Evolutionary conservation across 2,329 filamentous ascomycete species (phyloP).

Genomic region (Talaromyces islandicus): DNA sequence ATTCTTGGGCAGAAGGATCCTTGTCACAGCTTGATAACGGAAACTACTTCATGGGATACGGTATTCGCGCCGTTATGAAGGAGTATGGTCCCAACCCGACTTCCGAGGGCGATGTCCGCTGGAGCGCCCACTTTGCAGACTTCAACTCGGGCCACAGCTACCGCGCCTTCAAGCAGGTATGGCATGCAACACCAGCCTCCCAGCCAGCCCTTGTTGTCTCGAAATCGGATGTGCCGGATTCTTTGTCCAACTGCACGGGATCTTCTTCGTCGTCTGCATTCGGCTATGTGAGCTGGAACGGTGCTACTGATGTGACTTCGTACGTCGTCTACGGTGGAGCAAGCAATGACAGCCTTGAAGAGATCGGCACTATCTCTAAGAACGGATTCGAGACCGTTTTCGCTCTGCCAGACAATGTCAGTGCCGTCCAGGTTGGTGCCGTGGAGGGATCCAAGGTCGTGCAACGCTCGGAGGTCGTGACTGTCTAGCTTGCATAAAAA

Average conservation of each 20-base stretch:
- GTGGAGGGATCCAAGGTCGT: neutral
- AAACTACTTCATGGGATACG: constrained; percentile 29
- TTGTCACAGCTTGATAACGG: constrained; percentile 17
- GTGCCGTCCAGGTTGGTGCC: neutral
- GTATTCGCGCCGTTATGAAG: constrained; percentile 29
- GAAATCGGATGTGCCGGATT: constrained; percentile 12
- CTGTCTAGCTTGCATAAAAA: neutral
- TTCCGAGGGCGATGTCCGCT: constrained; percentile 20
- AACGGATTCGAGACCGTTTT: constrained; percentile 6
- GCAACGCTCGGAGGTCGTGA: neutral
- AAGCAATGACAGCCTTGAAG: neutral
- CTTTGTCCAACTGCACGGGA: neutral
- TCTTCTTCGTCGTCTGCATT: constrained; percentile 3
- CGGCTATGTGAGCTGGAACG: constrained; percentile 36
- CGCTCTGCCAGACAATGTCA: neutral
- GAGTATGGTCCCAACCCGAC: constrained; percentile 22
- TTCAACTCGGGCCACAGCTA: constrained; percentile 27
- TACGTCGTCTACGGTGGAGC: constrained; percentile 27
- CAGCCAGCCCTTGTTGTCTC: constrained; percentile 18
- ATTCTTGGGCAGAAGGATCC: constrained; percentile 25
- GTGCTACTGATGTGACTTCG: constrained; percentile 30
- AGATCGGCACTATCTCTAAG: neutral
- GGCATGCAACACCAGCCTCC: constrained; percentile 28
- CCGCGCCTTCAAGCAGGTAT: constrained; percentile 29
- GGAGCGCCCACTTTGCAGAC: constrained; percentile 27